Evolutionary conservation across 768 basidiomycete species (phyloP).

Genomic region (Leucosporidium creatinivorum): DNA sequence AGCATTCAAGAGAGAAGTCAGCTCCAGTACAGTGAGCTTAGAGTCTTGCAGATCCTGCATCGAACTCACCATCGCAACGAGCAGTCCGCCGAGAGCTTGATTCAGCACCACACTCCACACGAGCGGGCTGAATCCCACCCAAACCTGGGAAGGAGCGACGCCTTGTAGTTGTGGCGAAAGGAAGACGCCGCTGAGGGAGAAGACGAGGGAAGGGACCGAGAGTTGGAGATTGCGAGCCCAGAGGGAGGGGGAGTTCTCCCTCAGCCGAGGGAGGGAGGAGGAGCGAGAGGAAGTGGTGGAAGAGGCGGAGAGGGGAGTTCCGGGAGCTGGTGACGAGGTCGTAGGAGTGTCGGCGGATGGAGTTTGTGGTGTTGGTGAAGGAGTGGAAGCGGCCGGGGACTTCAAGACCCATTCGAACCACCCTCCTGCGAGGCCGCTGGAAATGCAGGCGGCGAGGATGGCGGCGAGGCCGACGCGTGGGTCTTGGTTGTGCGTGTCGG

Average conservation of each 20-base stretch:
- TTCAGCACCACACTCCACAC: constrained; percentile 34
- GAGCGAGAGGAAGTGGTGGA: not conserved
- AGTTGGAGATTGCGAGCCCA: constrained; percentile 37
- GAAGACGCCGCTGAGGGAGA: constrained; percentile 28
- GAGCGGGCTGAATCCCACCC: constrained; percentile 24
- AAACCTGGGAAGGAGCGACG: not conserved
- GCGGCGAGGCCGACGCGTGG: constrained; percentile 77
- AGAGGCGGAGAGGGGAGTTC: not conserved
- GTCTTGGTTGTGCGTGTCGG: constrained; percentile 34
- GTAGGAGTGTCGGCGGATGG: not conserved
- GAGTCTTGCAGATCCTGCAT: not conserved
- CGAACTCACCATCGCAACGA: constrained; percentile 35
- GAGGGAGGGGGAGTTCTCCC: constrained; percentile 12
- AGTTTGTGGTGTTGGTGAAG: not conserved
- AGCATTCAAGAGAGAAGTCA: not conserved
- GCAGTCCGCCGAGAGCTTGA: constrained; percentile 36
- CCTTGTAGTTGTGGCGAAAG: not conserved
- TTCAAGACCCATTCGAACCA: constrained; percentile 97
- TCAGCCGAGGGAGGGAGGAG: not conserved
- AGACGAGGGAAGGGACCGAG: constrained; percentile 32
- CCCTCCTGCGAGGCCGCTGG: constrained; percentile 87
- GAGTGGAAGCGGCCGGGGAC: not conserved
- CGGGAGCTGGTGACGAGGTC: not conserved
- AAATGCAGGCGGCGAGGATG: constrained; percentile 81
- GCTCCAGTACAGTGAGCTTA: too few species aligned